A percentile compares a stretch with the other conserved stretches of the same genome.
Conservation (phyloP, 768 basidiomycete genomes). For the Holtermannia corniformis region DNA sequence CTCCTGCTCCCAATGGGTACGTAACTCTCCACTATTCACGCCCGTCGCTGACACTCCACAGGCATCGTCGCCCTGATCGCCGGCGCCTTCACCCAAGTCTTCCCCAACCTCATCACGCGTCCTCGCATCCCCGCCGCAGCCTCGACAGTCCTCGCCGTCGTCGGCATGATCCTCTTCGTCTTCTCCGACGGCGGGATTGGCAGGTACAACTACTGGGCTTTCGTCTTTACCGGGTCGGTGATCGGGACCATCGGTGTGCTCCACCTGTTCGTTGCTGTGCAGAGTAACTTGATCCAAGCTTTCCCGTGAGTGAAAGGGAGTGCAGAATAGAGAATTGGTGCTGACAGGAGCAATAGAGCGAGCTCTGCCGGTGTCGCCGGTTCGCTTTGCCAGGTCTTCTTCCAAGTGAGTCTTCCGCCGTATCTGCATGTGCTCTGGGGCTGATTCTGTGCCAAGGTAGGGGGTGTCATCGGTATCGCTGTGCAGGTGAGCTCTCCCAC, state of each 20-base stretch:
- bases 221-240: conserved; percentile 30
- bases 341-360: too few relatives aligned
- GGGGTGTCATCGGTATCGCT: conserved; percentile 29
- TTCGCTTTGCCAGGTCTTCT: conserved; percentile 32
- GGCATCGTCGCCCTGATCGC: conserved; percentile 31
- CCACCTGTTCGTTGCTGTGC: conserved; percentile 28
- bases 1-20: conserved; percentile 33
- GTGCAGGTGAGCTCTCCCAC: too few relatives aligned
- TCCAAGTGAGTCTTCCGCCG: too few relatives aligned
- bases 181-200: conserved; percentile 27
- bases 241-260: conserved; percentile 30
- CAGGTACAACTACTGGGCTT: conserved; percentile 28
- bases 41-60: background rate
- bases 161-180: conserved; percentile 30
- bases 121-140: conserved; percentile 28
- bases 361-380: conserved; percentile 25
- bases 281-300: background rate
- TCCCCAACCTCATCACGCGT: conserved; percentile 30
- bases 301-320: too few relatives aligned
- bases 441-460: background rate
- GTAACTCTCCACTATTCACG: background rate
- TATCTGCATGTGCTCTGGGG: too few relatives aligned
- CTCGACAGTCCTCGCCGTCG: conserved; percentile 24
- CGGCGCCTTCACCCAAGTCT: conserved; percentile 22
- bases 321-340: too few relatives aligned